Conservation (phyloP, 768 basidiomycete genomes). For the Epithele typhae region DNA sequence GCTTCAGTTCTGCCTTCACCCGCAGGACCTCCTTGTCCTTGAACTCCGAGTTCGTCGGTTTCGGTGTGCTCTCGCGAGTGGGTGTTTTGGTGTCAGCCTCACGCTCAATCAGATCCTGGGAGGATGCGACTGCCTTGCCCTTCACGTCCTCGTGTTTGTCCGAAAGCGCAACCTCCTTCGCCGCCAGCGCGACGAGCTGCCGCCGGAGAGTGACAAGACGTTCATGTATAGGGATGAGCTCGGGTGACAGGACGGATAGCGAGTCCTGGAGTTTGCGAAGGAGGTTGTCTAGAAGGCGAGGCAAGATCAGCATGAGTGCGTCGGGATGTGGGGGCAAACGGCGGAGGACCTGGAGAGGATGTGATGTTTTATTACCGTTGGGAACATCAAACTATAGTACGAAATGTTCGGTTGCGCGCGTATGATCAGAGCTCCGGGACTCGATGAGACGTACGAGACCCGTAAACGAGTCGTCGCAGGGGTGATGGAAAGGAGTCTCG, state of each 20-base stretch:
- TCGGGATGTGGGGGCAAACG: not conserved
- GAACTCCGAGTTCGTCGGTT: slow-evolving; percentile 2
- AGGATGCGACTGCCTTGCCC: not conserved
- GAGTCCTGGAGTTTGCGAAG: slow-evolving; percentile 79
- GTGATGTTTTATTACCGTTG: not conserved
- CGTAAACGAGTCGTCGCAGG: too few species aligned
- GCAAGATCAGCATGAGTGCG: too few species aligned
- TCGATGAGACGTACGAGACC: not conserved
- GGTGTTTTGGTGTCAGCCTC: slow-evolving; percentile 22
- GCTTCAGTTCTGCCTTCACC: slow-evolving; percentile 64
- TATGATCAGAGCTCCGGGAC: slow-evolving; percentile 9
- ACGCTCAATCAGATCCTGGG: slow-evolving; percentile 4
- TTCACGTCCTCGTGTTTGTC: slow-evolving; percentile 2
- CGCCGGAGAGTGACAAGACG: slow-evolving; percentile 83
- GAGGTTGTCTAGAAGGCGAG: slow-evolving; percentile 53
- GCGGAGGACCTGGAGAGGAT: slow-evolving; percentile 12
- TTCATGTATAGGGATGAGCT: slow-evolving; percentile 89
- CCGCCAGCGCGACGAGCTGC: slow-evolving; percentile 82
- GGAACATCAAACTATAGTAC: not conserved
- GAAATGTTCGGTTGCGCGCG: slow-evolving; percentile 4
- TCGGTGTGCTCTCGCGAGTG: slow-evolving; percentile 23
- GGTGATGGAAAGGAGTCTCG: too few species aligned
- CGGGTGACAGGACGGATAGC: slow-evolving; percentile 80
- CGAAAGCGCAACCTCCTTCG: slow-evolving; percentile 65
- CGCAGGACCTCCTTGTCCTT: slow-evolving; percentile 16